Evolutionary conservation across 2,329 filamentous ascomycete species (phyloP).

Genomic region (Colletotrichum destructivum): DNA sequence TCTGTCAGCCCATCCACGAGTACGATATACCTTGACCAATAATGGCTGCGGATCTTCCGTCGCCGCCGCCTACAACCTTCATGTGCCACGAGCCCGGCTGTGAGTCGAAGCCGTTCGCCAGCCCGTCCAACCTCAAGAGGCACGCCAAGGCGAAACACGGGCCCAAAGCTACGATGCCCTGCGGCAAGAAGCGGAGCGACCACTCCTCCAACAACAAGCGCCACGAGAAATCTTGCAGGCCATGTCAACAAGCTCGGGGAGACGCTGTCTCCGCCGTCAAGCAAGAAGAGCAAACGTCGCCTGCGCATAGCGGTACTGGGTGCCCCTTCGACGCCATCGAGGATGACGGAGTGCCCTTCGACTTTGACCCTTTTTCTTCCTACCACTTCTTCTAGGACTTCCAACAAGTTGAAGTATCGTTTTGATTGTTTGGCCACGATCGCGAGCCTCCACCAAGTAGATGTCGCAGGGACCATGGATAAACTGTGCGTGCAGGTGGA

Average conservation of each 20-base stretch:
- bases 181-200: neutral
- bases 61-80: accelerated
- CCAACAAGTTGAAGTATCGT: too few relatives aligned
- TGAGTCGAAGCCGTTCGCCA: accelerated
- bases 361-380: too few relatives aligned
- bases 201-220: conserved; percentile 15
- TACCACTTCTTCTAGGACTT: too few relatives aligned
- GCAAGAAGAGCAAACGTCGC: neutral
- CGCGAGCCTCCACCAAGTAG: too few relatives aligned
- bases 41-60: neutral
- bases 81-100: neutral
- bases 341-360: too few relatives aligned
- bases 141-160: neutral
- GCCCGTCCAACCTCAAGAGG: neutral
- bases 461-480: too few relatives aligned
- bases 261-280: neutral
- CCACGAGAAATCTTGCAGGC: neutral
- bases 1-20: too few relatives aligned
- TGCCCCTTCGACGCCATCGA: too few relatives aligned
- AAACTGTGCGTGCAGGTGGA: too few relatives aligned
- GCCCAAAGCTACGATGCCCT: neutral
- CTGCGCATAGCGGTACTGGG: too few relatives aligned
- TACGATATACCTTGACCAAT: neutral
- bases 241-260: neutral
- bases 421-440: too few relatives aligned